A percentile compares a stretch with the other conserved stretches of the same genome.
Evolutionary conservation across 2,329 filamentous ascomycete genomes (phyloP).

Genomic region (Simplicillium sp.): DNA sequence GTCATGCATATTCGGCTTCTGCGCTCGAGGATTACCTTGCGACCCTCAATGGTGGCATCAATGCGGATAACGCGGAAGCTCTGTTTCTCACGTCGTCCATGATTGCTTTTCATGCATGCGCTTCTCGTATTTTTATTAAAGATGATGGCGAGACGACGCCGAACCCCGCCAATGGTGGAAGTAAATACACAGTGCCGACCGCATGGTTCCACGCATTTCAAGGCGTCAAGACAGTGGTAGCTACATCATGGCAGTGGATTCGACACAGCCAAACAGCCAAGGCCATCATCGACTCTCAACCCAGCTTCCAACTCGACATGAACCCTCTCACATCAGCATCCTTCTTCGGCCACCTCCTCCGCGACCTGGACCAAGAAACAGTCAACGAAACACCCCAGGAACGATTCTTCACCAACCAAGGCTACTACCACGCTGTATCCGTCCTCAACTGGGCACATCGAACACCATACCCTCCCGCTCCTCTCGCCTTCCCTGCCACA

Average conservation of each 20-base stretch:
- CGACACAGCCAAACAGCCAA: conserved; percentile 46
- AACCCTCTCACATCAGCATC: conserved; percentile 37
- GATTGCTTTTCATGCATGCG: conserved; percentile 57
- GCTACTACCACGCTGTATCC: conserved; percentile 55
- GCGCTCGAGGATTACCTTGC: conserved; percentile 51
- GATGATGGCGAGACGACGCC: conserved; percentile 33
- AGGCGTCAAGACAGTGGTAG: conserved; percentile 56
- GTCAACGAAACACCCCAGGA: conserved; percentile 20
- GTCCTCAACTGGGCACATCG: conserved; percentile 58
- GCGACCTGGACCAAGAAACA: conserved; percentile 48
- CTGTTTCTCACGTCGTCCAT: conserved; percentile 54
- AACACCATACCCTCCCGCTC: conserved; percentile 47
- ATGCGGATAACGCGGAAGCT: conserved; percentile 49
- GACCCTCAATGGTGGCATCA: conserved; percentile 46
- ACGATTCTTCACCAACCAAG: conserved; percentile 30
- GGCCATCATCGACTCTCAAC: conserved; percentile 55
- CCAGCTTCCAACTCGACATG: conserved; percentile 50
- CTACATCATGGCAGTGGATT: conserved; percentile 55
- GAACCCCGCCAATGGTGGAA: conserved; percentile 24
- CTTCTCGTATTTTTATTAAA: conserved; percentile 52
- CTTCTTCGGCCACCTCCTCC: conserved; percentile 53
- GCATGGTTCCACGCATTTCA: conserved; percentile 61
- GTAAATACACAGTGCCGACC: conserved; percentile 47
- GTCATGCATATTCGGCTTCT: conserved; percentile 56
- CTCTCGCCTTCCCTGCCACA: conserved; percentile 54